Base-by-base conservation (phyloP, 2,329 filamentous ascomycete species). In the Teratosphaeria epicoccoides region DNA sequence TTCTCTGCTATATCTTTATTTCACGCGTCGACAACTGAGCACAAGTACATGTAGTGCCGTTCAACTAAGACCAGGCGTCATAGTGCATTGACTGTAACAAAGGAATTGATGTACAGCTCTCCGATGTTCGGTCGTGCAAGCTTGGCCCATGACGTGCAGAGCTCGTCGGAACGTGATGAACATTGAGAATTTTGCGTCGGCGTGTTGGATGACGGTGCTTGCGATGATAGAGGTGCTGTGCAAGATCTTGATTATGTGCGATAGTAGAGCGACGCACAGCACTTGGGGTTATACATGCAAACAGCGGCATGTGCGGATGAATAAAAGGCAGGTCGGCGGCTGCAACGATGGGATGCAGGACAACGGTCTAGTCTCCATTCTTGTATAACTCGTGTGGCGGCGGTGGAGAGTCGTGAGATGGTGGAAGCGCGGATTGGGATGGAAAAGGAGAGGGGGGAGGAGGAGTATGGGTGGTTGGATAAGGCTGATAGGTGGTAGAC, bases 381-480 rank as follows among this genome's bases (percentile, higher is more conserved):
- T 28, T 28, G 26, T 28, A 28, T 12, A 28, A 28, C 9, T 6
- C 12, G 26, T 20, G 49, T 47, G 26, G 55, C 49, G 9, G 55
- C 57, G 7, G 50, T 59, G n/a, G 44, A 44, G 14, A 58, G 58
- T n/a, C 55, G 49, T 47, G 24, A 51, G 17, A 43, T 43, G 29
- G 58, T 59, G 43, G 57, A 59, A 51, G 47, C 53, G 44, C 43
- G 51, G 24, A 29, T 58, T n/a, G 46, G 47, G 12, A 52, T 55
- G 17, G 25, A 51, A 10, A 46, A 50, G 22, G 52, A 53, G 24
- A 47, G 55, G 43, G 52, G 55, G 5, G 55, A 47, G 20, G 54
- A 55, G 46, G 53, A 58, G 47, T 58, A 54, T 54, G 22, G 28
- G 2, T 59, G 56, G 57, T 28, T 52, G 6, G 29, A 52, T 20